Evolutionary conservation across 2,329 filamentous ascomycete genomes (phyloP).

Genomic region (Fusarium marasasianum): DNA sequence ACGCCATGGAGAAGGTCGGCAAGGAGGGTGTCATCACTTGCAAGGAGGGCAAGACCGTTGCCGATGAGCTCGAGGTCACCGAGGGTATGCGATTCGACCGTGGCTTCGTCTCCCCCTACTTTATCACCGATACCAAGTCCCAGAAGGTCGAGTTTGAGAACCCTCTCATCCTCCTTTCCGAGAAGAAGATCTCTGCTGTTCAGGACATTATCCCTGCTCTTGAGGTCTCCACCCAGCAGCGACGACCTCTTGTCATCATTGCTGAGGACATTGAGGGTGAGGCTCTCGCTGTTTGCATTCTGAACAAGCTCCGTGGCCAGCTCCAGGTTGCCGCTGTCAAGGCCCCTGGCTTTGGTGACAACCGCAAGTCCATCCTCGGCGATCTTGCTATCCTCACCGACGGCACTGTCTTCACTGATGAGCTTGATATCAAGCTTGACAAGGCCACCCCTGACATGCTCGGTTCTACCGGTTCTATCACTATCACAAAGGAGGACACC

Average conservation of each 20-base stretch:
- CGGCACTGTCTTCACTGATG: slow-evolving; percentile 96
- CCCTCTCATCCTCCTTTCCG: slow-evolving; percentile 95
- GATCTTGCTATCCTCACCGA: slow-evolving; percentile 96
- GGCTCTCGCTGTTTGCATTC: slow-evolving; percentile 97
- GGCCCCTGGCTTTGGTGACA: slow-evolving; percentile 98
- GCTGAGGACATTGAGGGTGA: slow-evolving; percentile 99
- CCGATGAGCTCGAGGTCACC: slow-evolving; percentile 97
- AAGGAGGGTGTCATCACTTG: slow-evolving; percentile 99
- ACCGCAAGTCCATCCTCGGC: slow-evolving; percentile 99
- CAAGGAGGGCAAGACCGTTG: slow-evolving; percentile 99
- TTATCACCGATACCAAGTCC: slow-evolving; percentile 98
- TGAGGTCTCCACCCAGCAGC: slow-evolving; percentile 94
- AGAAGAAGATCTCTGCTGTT: slow-evolving; percentile 99
- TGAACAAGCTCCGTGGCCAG: slow-evolving; percentile 99
- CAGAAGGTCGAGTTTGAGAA: slow-evolving; percentile 99
- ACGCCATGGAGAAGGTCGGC: slow-evolving; percentile 99
- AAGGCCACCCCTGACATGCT: slow-evolving; percentile 97
- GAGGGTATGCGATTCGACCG: slow-evolving; percentile 99
- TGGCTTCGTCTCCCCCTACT: slow-evolving; percentile 98
- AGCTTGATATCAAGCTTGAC: slow-evolving; percentile 99
- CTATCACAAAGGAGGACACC: slow-evolving; percentile 99
- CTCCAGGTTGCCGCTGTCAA: slow-evolving; percentile 98
- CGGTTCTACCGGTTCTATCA: slow-evolving; percentile 96
- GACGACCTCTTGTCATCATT: slow-evolving; percentile 96
- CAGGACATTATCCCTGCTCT: slow-evolving; percentile 99